phyloP scores from a whole-genome alignment of 176 grass and related monocot species.

The Cenchrus americanus region DNA sequence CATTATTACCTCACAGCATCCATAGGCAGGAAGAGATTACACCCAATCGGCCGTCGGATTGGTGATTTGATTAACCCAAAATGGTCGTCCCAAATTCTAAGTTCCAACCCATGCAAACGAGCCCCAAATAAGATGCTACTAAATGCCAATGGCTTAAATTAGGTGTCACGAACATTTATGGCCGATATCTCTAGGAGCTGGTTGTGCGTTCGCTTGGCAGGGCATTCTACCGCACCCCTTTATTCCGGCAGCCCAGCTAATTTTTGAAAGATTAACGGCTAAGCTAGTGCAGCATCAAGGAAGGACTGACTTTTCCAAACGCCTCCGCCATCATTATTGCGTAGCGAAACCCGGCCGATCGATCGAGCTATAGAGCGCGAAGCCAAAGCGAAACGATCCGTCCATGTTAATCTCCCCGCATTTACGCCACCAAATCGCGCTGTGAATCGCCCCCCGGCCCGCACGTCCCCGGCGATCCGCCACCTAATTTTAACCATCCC shows the following conservation, averaged over 20 bases:
- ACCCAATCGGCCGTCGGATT: neutral
- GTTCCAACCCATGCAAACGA: neutral
- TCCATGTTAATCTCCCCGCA: constrained; percentile 33
- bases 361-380: neutral
- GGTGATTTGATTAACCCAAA: neutral
- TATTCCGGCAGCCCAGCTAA: neutral
- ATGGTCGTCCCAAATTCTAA: neutral
- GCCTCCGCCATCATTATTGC: constrained; percentile 31
- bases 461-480: neutral
- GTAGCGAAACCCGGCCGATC: constrained; percentile 13
- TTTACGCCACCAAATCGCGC: constrained; percentile 31
- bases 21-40: no score
- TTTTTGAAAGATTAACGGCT: constrained; percentile 11
- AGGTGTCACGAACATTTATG: constrained; percentile 22
- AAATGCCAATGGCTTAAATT: constrained; percentile 36
- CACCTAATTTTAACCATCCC: constrained; percentile 48
- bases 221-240: neutral
- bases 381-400: neutral
- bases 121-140: neutral
- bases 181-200: constrained; percentile 6
- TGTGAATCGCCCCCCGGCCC: neutral
- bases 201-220: constrained; percentile 6
- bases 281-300: neutral
- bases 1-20: no score
- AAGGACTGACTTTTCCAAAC: constrained; percentile 31